phyloP scores from a whole-genome alignment of 768 basidiomycete genomes.

The Lactifluus pinguis region DNA sequence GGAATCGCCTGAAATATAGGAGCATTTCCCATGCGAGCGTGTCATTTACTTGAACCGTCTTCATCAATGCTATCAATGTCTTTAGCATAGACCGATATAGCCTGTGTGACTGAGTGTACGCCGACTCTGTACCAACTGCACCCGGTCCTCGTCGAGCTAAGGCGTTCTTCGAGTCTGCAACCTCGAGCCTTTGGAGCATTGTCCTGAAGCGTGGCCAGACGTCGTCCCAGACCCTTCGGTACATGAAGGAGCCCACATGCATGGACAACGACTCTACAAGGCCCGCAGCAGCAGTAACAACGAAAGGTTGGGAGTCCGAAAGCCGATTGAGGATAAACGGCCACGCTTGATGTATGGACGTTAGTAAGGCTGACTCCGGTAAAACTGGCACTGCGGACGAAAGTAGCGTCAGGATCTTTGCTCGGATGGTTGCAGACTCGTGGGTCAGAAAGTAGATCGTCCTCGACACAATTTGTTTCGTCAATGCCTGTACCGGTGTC shows the following conservation, averaged over 20 bases:
- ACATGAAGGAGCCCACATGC: slow-evolving; percentile 81
- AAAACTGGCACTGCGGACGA: slow-evolving; percentile 64
- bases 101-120: slow-evolving; percentile 75
- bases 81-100: slow-evolving; percentile 67
- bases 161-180: slow-evolving; percentile 58
- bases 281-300: slow-evolving; percentile 65
- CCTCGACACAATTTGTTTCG: slow-evolving; percentile 78
- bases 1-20: slow-evolving; percentile 66
- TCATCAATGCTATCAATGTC: slow-evolving; percentile 61
- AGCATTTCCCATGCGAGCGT: slow-evolving; percentile 73
- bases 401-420: slow-evolving; percentile 71
- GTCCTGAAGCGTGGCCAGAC: slow-evolving; percentile 78
- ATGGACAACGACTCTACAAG: slow-evolving; percentile 64
- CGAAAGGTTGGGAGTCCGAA: slow-evolving; percentile 61
- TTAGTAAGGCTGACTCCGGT: slow-evolving; percentile 66
- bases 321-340: slow-evolving; percentile 88
- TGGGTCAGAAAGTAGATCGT: slow-evolving; percentile 90
- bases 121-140: slow-evolving; percentile 53
- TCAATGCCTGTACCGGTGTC: slow-evolving; percentile 66
- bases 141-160: slow-evolving; percentile 46
- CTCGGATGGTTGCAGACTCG: slow-evolving; percentile 74
- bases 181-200: slow-evolving; percentile 51
- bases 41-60: slow-evolving; percentile 63
- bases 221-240: slow-evolving; percentile 78
- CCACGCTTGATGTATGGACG: slow-evolving; percentile 85